Base-by-base conservation (phyloP, 2,329 filamentous ascomycete species). In the Plectosphaerella sp. region DNA sequence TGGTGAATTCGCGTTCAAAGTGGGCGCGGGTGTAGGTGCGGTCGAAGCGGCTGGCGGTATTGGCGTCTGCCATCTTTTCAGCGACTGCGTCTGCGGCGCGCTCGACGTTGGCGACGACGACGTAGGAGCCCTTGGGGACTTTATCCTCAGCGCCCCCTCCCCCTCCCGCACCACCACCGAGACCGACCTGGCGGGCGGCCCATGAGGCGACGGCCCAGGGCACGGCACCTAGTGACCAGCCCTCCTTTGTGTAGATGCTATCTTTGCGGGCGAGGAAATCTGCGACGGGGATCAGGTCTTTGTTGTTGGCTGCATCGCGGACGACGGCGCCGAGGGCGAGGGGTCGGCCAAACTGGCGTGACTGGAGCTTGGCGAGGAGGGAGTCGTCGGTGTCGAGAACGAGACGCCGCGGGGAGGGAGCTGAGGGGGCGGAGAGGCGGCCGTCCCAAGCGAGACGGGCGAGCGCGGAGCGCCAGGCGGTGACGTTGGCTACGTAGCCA, bases 321-420 rank as follows among this genome's bases (percentile, higher is more conserved):
- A 97, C 75, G 5, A 92, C 94, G 4, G 86, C 83, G 1, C 88
- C 88, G 1, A 99, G 74, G 3, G 89, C 90, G 10, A 93, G 77
- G 2, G 94, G 94, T 45, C 86, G 81, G 2, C 94, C 94, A 68
- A 84, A 92, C 61, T 93, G 85, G 45, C 84, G 84, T 47, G 79
- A 88, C 58, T 92, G 86, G 50, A 99, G 74, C 36, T 84, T 83
- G 22, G 82, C 79, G 20, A 88, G 72, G 2, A 99, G 78, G 28
- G 82, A 76, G 36, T 88, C 82, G 60, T 82, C 78, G 37, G 82
- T 69, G 8, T 72, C 71, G 25, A 87, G 67, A 28, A 81, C 67
- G 12, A 87, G 68, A 16, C 77, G 70, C 53, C 77, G 77, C 14
- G 43, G 25, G 5, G 43, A 22, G 10, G 43, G 25, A 8, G 46